Evolutionary conservation across 2,329 filamentous ascomycete genomes (phyloP), one percentile per base, ranked within the genome.

Genomic region (Fusarium oxysporum): DNA sequence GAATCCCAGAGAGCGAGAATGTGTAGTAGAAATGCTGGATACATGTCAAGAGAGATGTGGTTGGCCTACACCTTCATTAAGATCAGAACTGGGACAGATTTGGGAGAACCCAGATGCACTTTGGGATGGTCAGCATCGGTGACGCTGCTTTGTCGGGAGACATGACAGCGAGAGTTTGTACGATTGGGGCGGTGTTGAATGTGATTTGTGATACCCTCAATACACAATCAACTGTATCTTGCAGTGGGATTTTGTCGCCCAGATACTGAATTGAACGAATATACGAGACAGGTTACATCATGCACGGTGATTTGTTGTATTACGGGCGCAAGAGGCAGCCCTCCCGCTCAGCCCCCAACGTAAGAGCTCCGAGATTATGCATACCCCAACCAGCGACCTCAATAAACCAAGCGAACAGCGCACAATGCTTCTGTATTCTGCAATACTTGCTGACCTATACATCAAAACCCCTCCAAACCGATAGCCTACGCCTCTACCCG

Each of bases 51-150:
- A 62, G 8, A 77, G 62, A 55, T 77, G 75, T 9, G 61, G 75
- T 3, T 77, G 75, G 75, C 75, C 75, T 2, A 76, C 73, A 1
- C 72, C 75, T 3, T 70, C 73, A 10, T 47, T 77, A 1, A 48
- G 70, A 5, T 70, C 68, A 1, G 75, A 77, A 33, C 43, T 77
- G 30, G 65, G 73, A 28, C 57, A 71, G 21, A 74, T 77, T 12
- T 77, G 75, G 75, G 60, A 64, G 3, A 60, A 40, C 9, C 65
- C 73, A 13, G 64, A 57, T 37, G 38, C 32, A 2, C 12, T 59
- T 3, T 74, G 65, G 65, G 64, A 53, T 16, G 33, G 28, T 8
- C 45, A 60, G 10, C 58, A 65, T 21, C 6, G 3, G 32, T 37
- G 40, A 56, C 8, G 19, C 8, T 30, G 25, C 19, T 3, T 48